Evolutionary conservation across 352 stramenopile genomes (phyloP).

Genomic region (Globisporangium emineosum): DNA sequence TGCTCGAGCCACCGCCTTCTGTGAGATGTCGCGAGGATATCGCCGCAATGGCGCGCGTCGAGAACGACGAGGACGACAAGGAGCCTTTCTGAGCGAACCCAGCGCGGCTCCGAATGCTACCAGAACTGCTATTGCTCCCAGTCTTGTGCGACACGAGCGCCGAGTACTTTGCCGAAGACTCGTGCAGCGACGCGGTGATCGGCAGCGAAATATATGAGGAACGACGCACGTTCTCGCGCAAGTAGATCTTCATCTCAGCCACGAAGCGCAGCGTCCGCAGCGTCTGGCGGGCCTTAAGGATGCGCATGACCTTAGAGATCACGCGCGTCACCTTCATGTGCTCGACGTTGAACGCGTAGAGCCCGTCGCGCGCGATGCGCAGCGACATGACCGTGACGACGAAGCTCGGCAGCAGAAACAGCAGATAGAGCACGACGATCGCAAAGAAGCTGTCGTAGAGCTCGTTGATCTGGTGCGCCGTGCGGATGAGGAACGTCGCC

Average conservation of each 20-base stretch:
- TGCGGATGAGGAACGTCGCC: conserved; percentile 59
- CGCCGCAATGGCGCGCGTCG: neutral
- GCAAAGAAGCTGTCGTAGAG: conserved; percentile 16
- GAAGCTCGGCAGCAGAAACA: conserved; percentile 58
- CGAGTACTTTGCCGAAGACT: conserved; percentile 31
- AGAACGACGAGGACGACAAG: neutral
- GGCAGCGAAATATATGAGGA: conserved; percentile 20
- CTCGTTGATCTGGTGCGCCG: conserved; percentile 32
- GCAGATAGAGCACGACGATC: conserved; percentile 28
- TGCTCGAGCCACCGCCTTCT: neutral
- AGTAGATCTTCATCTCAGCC: conserved; percentile 78
- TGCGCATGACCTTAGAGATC: conserved; percentile 63
- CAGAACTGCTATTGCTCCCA: neutral
- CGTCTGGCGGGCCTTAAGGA: conserved; percentile 62
- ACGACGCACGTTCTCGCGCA: conserved; percentile 48
- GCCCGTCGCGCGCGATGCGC: conserved; percentile 55
- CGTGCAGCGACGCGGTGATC: conserved; percentile 35
- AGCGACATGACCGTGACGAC: conserved; percentile 62
- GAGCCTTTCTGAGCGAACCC: conserved; percentile 14
- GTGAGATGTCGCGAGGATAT: neutral
- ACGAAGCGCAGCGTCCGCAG: conserved; percentile 73
- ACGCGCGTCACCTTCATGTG: conserved; percentile 64
- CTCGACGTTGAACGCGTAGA: conserved; percentile 77
- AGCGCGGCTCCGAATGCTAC: conserved; percentile 15
- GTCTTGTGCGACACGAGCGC: neutral